phyloP scores from a whole-genome alignment of 208 protist species.

The Leishmania lainsoni region DNA sequence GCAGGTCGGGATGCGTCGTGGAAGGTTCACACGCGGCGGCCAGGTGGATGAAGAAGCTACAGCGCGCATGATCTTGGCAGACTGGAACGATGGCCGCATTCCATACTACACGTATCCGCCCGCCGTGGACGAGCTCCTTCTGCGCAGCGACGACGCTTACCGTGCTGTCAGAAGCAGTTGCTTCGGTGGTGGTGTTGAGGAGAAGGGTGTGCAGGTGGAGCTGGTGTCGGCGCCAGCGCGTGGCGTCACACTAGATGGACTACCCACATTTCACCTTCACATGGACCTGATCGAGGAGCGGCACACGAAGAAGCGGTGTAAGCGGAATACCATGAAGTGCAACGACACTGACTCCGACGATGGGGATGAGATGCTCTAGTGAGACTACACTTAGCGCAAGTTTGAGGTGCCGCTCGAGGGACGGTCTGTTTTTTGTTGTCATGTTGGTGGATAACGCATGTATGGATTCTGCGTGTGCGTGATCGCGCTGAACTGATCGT shows the following conservation, averaged over 20 bases:
- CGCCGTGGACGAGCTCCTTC: constrained; percentile 57
- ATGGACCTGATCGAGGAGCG: constrained; percentile 40
- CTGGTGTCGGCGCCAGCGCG: constrained; percentile 40
- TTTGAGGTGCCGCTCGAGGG: background rate
- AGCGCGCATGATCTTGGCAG: constrained; percentile 91
- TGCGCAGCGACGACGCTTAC: constrained; percentile 33
- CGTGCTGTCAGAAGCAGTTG: constrained; percentile 3
- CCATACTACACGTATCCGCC: constrained; percentile 96
- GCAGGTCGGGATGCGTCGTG: constrained; percentile 77
- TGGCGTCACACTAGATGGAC: constrained; percentile 74
- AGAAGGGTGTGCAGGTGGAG: constrained; percentile 35
- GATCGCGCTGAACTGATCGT: background rate
- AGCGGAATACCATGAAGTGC: constrained; percentile 11
- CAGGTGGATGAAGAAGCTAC: constrained; percentile 91
- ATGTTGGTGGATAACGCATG: background rate
- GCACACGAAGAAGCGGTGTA: constrained; percentile 41
- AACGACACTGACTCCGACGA: constrained; percentile 29
- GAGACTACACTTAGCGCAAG: background rate
- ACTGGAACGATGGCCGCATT: constrained; percentile 96
- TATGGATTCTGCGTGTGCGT: background rate
- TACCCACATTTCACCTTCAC: constrained; percentile 88
- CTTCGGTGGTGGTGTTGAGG: constrained; percentile 18
- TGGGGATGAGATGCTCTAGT: constrained; percentile 30
- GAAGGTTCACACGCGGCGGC: constrained; percentile 86
- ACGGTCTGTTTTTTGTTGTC: too few species aligned